Evolutionary conservation across 1,139 yeast species (phyloP).

Genomic region (Candida pseudoviswanathii): DNA sequence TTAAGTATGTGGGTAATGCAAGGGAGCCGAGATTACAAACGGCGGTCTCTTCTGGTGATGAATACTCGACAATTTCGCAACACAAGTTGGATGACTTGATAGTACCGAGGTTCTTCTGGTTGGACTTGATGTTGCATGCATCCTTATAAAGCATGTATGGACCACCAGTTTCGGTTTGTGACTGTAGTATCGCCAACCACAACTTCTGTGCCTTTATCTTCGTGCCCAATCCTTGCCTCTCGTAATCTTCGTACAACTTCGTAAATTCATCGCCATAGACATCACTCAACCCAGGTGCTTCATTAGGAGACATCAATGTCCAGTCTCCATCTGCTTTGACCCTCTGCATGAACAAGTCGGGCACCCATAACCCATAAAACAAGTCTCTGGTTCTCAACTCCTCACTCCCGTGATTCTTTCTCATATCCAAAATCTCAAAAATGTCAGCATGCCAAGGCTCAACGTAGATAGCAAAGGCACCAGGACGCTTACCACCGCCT

Average conservation of each 20-base stretch:
- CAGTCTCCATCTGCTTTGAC: constrained; percentile 52
- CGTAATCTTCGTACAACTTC: constrained; percentile 47
- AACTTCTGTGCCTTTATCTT: constrained; percentile 52
- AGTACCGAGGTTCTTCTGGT: constrained; percentile 56
- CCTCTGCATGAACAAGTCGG: constrained; percentile 59
- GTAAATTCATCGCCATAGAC: constrained; percentile 53
- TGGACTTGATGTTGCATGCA: constrained; percentile 55
- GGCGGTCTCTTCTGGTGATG: constrained; percentile 56
- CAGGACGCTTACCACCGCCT: constrained; percentile 65
- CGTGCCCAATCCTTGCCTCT: constrained; percentile 40
- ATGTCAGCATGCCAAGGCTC: constrained; percentile 67
- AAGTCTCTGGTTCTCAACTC: constrained; percentile 58
- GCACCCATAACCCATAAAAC: constrained; percentile 61
- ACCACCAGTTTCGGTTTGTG: constrained; percentile 63
- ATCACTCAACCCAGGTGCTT: constrained; percentile 53
- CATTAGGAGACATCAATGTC: constrained; percentile 59
- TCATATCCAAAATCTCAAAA: constrained; percentile 51
- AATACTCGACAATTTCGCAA: constrained; percentile 59
- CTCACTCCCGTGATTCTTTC: constrained; percentile 61
- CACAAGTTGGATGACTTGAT: constrained; percentile 62
- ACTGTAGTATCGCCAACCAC: constrained; percentile 54
- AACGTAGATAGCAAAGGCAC: constrained; percentile 61
- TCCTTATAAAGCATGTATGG: constrained; percentile 62
- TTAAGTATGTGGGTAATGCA: constrained; percentile 50
- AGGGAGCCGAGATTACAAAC: constrained; percentile 59